Evolutionary conservation across 2,329 filamentous ascomycete species (phyloP), one percentile per base, ranked within the genome.

Genomic region (Cyphellophora europaea): DNA sequence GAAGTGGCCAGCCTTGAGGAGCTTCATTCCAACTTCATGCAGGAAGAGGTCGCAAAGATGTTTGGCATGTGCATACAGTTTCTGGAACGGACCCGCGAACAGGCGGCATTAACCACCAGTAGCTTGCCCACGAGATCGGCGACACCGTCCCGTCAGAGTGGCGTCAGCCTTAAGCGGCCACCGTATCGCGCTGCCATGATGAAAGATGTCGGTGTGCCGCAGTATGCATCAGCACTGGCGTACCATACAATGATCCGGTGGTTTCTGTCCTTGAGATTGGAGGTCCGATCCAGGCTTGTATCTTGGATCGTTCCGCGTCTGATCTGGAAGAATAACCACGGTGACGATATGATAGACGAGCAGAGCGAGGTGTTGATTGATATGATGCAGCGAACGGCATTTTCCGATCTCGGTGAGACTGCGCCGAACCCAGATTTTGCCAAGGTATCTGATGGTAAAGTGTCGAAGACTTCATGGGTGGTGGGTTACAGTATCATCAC

Each of bases 231-330:
- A 56, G 83, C 87, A 2, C 66, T 96, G 34, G 89, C 89, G 6
- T 94, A 94, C 54, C 88, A 96, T 55, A 86, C 94, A 49, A 88
- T 98, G 46, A 82, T 87, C 2, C 95, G 93, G 54, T 98, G 91
- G 91, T 98, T 96, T 55, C 70, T 98, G 48, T 83, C 87, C 1
- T 58, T 98, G 49, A 89, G 86, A 52, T 71, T 94, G 33, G 75
- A 80, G 23, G 87, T 95, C 53, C 79, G 91, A 33, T 75, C 80
- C 19, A 84, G 77, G 42, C 80, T 93, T 46, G 87, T 95, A 33
- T 77, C 78, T 17, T 94, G 86, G 84, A 94, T 98, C 44, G 81
- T 83, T 8, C 86, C 81, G 51, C 86, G 86, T 44, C 69, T 98
- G 10, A 67, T 74, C 6, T 88, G 89, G 49, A 80, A 73, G 6